A percentile compares a stretch with the other conserved stretches of the same genome.
Evolutionary conservation across 768 basidiomycete genomes (phyloP).

Genomic region (Peribolospora baueri): DNA sequence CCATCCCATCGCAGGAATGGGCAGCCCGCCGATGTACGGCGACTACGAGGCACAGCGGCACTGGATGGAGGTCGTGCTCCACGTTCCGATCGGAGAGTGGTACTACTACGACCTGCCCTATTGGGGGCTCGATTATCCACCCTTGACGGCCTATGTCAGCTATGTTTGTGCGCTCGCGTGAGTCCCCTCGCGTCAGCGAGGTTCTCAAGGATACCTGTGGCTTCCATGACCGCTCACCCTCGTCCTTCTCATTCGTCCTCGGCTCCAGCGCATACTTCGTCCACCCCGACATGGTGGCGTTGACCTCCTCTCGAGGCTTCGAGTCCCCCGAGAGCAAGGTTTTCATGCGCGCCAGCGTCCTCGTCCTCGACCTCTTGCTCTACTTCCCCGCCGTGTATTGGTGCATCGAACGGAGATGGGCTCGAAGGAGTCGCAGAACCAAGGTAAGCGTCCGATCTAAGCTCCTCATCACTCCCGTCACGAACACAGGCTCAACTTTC

Average conservation of each 20-base stretch:
- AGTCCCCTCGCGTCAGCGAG: constrained; percentile 15
- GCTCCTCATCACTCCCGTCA: neutral
- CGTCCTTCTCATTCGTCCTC: constrained; percentile 12
- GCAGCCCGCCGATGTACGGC: constrained; percentile 13
- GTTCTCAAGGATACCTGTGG: neutral
- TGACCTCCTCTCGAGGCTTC: constrained; percentile 44
- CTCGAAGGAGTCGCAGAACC: constrained; percentile 2
- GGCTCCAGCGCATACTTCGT: constrained; percentile 4
- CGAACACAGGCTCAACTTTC: neutral
- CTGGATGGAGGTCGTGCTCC: constrained; percentile 15
- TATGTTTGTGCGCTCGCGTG: constrained; percentile 59
- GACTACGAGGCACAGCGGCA: constrained; percentile 19
- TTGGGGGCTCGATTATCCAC: constrained; percentile 91
- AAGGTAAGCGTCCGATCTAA: constrained; percentile 31
- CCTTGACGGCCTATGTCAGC: constrained; percentile 68
- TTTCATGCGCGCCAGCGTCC: constrained; percentile 58
- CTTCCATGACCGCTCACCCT: constrained; percentile 11
- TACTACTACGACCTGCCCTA: constrained; percentile 69
- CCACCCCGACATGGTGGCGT: constrained; percentile 16
- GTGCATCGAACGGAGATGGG: constrained; percentile 26
- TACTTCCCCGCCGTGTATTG: constrained; percentile 46
- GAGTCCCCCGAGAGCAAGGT: constrained; percentile 35
- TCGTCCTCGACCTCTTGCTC: constrained; percentile 40
- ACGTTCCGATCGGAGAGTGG: constrained; percentile 47
- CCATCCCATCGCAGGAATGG: constrained; percentile 4